Base-by-base conservation (phyloP, 768 basidiomycete species). In the Podaxis pistillaris region DNA sequence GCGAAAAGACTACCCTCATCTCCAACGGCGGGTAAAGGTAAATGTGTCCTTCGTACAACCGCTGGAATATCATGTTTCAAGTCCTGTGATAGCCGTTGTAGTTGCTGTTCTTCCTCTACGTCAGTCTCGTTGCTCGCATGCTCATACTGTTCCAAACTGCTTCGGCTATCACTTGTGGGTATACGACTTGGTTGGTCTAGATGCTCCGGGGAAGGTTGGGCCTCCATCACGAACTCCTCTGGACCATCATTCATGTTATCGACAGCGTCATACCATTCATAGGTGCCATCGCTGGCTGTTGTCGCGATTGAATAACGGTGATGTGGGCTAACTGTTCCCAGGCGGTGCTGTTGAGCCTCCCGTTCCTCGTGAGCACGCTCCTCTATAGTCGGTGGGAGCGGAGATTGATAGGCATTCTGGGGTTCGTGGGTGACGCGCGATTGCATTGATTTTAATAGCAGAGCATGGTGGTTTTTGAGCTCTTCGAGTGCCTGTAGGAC, bases 1-100 rank as follows among this genome's bases (percentile, higher is more conserved):
- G 88, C 76, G 68, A 94, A 92, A 38, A 94, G 75, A 69, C 91
- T 93, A 9, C 91, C 90, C 74, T 94, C 91, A 58, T 94, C 92
- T 2, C 83, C 85, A 24, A 83, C 78, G 15, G 84, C 79, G 5
- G 80, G 79, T 19, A 83, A 82, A 17, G 91, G 90, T 53, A 92
- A 75, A 44, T 75, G 76, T 2, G 82, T 84, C 65, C 91, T 79
- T 62, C 85, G 79, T 8, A 74, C 68, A 8, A 86, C 71, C 54
- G 76, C 75, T 41, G 59, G 41, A 28, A 65, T 50, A 37, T 65
- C 62, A 28, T 64, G 63, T 40, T 64, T 67, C 33, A 63, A 65
- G 19, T 60, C 46, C 13, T 67, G 67, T 24, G 50, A 65, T 44
- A 56, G 13, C 26, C 24, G 38, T 19, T 19, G 60, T 36, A 64